A percentile compares a stretch with the other conserved stretches of the same genome.
Conservation (phyloP, 768 basidiomycete species). For the Kwoniella dejecticola region DNA sequence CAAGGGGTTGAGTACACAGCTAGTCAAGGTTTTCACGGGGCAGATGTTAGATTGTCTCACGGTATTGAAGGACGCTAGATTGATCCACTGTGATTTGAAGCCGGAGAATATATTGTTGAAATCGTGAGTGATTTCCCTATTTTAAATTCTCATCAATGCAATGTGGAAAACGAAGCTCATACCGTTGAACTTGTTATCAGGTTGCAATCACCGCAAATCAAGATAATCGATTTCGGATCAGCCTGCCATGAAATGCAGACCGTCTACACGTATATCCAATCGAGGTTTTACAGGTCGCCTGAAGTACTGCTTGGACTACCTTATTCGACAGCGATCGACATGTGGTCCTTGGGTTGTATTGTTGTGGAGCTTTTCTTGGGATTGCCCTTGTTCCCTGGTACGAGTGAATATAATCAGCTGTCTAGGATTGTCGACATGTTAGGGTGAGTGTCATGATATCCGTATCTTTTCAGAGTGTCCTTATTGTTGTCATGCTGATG, state of each 20-base stretch:
- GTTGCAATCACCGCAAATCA: constrained; percentile 94
- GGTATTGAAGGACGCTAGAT: constrained; percentile 87
- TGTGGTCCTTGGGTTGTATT: constrained; percentile 99
- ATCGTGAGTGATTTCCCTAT: constrained; percentile 63
- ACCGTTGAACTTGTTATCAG: constrained; percentile 57
- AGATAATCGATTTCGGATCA: constrained; percentile 98
- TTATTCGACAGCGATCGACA: constrained; percentile 93
- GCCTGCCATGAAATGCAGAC: constrained; percentile 98
- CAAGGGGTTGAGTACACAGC: constrained; percentile 91
- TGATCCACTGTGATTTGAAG: constrained; percentile 98
- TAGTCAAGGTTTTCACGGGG: constrained; percentile 97
- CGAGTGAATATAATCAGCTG: constrained; percentile 98
- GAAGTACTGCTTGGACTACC: constrained; percentile 94
- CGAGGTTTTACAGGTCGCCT: constrained; percentile 95
- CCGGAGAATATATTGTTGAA: constrained; percentile 98
- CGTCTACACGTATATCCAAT: constrained; percentile 99
- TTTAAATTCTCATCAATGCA: neutral
- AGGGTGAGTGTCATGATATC: constrained; percentile 77
- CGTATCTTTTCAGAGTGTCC: too few relatives aligned
- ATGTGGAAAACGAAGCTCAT: too few relatives aligned
- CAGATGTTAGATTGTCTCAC: constrained; percentile 90
- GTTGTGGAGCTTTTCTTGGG: constrained; percentile 98
- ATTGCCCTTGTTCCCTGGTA: constrained; percentile 93
- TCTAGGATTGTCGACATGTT: constrained; percentile 98
- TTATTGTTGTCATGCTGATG: neutral